phyloP scores from a whole-genome alignment of 73 alveolate species.

The Uronychia setigera region DNA sequence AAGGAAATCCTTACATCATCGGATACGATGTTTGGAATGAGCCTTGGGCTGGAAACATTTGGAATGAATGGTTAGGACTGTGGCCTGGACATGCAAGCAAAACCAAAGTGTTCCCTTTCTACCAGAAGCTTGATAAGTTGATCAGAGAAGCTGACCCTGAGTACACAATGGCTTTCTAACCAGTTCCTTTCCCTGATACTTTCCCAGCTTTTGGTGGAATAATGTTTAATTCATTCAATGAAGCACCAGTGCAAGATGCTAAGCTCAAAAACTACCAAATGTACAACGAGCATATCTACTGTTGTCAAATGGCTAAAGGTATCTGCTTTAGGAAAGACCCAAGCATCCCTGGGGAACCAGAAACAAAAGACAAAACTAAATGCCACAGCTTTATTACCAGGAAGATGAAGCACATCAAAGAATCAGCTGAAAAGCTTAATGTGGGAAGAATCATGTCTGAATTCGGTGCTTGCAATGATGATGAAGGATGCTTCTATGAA shows the following conservation, averaged over 20 bases:
- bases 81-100: constrained; percentile 68
- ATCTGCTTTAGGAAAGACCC: too few species aligned
- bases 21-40: constrained; percentile 94
- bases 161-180: constrained; percentile 65
- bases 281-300: too few species aligned
- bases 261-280: too few species aligned
- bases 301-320: too few species aligned
- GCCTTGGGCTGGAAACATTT: constrained; percentile 82
- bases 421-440: neutral
- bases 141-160: constrained; percentile 61
- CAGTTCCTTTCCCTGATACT: constrained; percentile 65
- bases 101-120: constrained; percentile 40
- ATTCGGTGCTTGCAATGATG: neutral
- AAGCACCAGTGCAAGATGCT: too few species aligned
- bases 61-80: constrained; percentile 51
- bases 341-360: too few species aligned
- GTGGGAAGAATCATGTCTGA: neutral
- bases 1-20: constrained; percentile 68
- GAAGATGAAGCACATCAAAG: too few species aligned
- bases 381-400: too few species aligned
- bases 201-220: too few species aligned
- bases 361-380: too few species aligned
- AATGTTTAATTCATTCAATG: too few species aligned
- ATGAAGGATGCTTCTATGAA: too few species aligned
- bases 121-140: constrained; percentile 47